Percentiles rank a stretch among this genome's conserved stretches.
These are phyloP conservation scores for Globisporangium mamillatum DNA, from an alignment of 352 stramenopile genomes.

Conservation along the genomic window DNA sequence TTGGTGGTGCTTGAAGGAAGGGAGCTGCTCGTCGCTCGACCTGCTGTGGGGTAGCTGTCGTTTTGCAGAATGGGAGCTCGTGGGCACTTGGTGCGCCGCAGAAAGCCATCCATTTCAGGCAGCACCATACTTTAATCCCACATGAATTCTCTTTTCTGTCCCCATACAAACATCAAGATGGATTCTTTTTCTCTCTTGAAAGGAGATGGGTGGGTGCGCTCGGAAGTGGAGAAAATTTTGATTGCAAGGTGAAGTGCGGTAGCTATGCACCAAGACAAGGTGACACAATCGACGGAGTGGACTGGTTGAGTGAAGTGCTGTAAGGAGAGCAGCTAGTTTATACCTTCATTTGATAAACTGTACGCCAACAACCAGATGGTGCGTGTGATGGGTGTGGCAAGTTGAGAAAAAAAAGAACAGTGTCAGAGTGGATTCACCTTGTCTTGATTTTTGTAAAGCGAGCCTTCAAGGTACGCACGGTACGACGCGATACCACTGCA, in stretches of 20 bases:
- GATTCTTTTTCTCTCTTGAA: constrained; percentile 15
- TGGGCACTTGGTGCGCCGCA: neutral
- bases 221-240: neutral
- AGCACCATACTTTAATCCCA: constrained; percentile 10
- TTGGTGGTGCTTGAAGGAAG: neutral
- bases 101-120: neutral
- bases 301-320: neutral
- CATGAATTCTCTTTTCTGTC: constrained; percentile 2
- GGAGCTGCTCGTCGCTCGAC: constrained; percentile 7
- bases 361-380: neutral
- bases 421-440: neutral
- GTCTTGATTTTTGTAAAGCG: neutral
- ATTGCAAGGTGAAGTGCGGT: neutral
- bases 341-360: neutral
- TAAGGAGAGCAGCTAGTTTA: neutral
- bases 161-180: constrained; percentile 9
- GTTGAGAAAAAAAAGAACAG: neutral
- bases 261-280: neutral
- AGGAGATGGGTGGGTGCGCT: constrained; percentile 2
- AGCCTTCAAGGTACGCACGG: too few species aligned
- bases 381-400: neutral
- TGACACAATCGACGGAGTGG: neutral
- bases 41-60: neutral
- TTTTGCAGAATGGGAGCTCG: constrained; percentile 11
- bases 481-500: too few species aligned